Percentiles rank a stretch among this genome's conserved stretches.
Evolutionary conservation across 495 filamentous ascomycete species (phyloP).

Genomic region (Neurospora sp.): DNA sequence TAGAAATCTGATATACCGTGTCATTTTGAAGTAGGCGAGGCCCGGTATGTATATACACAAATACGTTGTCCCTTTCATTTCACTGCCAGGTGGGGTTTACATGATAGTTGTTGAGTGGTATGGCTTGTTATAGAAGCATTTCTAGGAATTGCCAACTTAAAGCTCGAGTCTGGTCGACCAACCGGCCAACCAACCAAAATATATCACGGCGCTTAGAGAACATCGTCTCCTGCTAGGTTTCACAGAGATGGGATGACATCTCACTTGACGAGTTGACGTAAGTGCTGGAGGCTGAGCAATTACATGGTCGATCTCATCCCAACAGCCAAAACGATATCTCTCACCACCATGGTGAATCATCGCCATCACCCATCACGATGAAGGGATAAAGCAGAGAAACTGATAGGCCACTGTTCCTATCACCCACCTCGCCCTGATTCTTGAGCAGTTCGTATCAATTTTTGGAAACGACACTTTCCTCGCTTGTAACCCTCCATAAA

Average conservation of each 20-base stretch:
- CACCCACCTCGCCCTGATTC: not conserved
- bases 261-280: not conserved
- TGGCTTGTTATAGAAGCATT: not conserved
- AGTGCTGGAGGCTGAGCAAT: not conserved
- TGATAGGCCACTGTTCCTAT: not conserved
- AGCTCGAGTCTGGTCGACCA: not conserved
- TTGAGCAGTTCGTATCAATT: not conserved
- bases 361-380: not conserved
- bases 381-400: not conserved
- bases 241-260: not conserved
- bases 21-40: not conserved
- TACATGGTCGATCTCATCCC: not conserved
- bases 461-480: not conserved
- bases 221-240: not conserved
- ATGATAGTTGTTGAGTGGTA: not conserved
- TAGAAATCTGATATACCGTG: not conserved
- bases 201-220: not conserved
- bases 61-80: not conserved
- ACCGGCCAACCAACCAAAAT: not conserved
- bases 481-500: not conserved
- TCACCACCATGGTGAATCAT: not conserved
- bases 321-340: not conserved
- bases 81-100: not conserved
- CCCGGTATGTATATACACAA: not conserved
- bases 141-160: not conserved